A percentile compares a stretch with the other conserved stretches of the same genome.
Evolutionary conservation across 768 basidiomycete species (phyloP).

Genomic region (Serendipita indica): DNA sequence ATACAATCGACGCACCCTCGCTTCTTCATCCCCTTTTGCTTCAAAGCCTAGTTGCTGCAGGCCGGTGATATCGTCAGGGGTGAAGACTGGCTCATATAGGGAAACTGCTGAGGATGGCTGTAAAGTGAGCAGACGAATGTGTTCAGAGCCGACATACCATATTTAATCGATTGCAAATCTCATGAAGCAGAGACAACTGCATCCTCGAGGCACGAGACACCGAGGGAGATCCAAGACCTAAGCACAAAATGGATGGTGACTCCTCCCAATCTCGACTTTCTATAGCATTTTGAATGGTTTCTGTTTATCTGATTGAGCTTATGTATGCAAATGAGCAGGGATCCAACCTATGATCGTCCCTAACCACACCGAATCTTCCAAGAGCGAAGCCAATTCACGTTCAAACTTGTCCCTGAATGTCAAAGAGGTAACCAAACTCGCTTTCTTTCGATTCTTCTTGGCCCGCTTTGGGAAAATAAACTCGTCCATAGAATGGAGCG

Average conservation of each 20-base stretch:
- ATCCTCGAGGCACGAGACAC: not conserved
- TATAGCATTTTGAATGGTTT: not conserved
- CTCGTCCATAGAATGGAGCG: not conserved
- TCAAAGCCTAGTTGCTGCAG: not conserved
- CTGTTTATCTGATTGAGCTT: not conserved
- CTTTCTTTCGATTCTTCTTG: constrained; percentile 2
- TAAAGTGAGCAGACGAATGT: too few relatives aligned
- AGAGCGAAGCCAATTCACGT: not conserved
- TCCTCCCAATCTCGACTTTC: not conserved
- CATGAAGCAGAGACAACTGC: not conserved
- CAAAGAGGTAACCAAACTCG: not conserved
- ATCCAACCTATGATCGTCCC: not conserved
- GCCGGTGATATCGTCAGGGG: not conserved
- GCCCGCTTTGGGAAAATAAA: not conserved
- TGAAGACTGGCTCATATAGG: constrained; percentile 1
- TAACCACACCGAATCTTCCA: not conserved
- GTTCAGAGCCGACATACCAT: not conserved
- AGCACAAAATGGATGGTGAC: not conserved
- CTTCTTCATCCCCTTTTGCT: not conserved
- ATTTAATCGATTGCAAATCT: not conserved
- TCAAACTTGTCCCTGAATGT: constrained; percentile 3
- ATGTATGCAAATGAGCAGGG: not conserved
- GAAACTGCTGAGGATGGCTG: not conserved
- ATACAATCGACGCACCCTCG: not conserved
- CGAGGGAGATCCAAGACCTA: constrained; percentile 1